Evolutionary conservation across 176 grass and related monocot genomes (phyloP).

Genomic region (Musa itinerans): DNA sequence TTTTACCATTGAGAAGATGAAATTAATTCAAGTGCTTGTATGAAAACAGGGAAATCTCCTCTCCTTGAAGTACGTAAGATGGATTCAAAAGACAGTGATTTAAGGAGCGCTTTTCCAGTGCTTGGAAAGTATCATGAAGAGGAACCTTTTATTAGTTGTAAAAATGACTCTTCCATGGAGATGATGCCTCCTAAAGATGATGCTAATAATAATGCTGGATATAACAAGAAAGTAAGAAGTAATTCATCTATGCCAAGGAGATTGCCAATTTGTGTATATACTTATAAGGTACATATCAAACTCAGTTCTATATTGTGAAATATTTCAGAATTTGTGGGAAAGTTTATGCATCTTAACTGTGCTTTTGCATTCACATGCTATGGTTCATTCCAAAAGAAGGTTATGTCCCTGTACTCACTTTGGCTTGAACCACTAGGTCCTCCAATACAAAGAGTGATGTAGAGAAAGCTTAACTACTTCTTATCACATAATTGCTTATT

Average conservation of each 20-base stretch:
- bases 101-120: slow-evolving; percentile 30
- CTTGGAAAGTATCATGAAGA: slow-evolving; percentile 42
- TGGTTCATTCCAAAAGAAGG: neutral
- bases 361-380: neutral
- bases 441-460: neutral
- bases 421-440: neutral
- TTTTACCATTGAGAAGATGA: neutral
- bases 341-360: neutral
- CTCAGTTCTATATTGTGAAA: neutral
- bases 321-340: slow-evolving; percentile 45
- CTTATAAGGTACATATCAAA: slow-evolving; percentile 20
- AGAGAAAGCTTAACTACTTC: neutral
- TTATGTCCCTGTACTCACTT: neutral
- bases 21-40: slow-evolving; percentile 5
- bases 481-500: neutral
- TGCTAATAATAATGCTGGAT: slow-evolving; percentile 24
- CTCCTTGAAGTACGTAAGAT: slow-evolving; percentile 70
- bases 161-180: slow-evolving; percentile 25
- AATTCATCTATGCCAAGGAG: slow-evolving; percentile 37
- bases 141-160: slow-evolving; percentile 33
- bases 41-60: slow-evolving; percentile 61
- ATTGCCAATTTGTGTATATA: slow-evolving; percentile 56
- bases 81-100: slow-evolving; percentile 27
- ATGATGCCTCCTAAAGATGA: slow-evolving; percentile 24
- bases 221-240: slow-evolving; percentile 36